Evolutionary conservation across 176 grass and related monocot species (phyloP).

Genomic region (Raddia distichophylla): DNA sequence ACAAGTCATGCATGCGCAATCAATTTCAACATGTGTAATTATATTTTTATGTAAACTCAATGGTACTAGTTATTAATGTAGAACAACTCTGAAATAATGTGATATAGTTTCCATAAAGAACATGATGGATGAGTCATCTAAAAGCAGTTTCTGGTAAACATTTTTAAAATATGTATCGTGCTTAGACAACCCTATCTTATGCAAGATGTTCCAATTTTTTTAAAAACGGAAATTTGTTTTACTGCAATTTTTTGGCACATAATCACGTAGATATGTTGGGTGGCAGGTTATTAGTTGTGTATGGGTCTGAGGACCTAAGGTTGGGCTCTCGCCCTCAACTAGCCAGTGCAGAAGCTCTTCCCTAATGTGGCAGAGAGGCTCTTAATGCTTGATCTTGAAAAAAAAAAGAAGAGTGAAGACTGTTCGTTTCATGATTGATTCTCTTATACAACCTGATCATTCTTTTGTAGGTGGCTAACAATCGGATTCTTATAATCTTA

Average conservation of each 20-base stretch:
- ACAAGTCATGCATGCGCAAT: not conserved
- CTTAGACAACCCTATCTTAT: slow-evolving; percentile 2
- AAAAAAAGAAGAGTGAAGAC: too few species aligned
- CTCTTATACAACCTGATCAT: too few species aligned
- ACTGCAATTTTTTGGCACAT: slow-evolving; percentile 15
- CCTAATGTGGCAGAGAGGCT: too few species aligned
- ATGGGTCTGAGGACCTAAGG: too few species aligned
- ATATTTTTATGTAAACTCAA: slow-evolving; percentile 12
- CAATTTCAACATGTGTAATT: slow-evolving; percentile 1
- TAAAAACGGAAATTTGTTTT: not conserved
- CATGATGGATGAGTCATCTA: not conserved
- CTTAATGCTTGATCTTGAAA: too few species aligned
- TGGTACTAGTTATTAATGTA: not conserved
- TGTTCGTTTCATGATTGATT: too few species aligned
- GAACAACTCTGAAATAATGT: slow-evolving; percentile 9
- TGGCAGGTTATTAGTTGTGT: too few species aligned
- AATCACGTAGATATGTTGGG: not conserved
- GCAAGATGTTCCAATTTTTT: too few species aligned
- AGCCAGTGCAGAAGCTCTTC: too few species aligned
- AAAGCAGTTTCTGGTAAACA: not conserved
- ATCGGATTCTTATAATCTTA: too few species aligned
- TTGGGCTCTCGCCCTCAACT: too few species aligned
- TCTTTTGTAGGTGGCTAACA: too few species aligned
- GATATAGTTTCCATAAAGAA: not conserved
- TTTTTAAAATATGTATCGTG: slow-evolving; percentile 18